These are phyloP conservation scores for Naganishia onofrii DNA, from an alignment of 768 basidiomycete species.

Conservation along the genomic window DNA sequence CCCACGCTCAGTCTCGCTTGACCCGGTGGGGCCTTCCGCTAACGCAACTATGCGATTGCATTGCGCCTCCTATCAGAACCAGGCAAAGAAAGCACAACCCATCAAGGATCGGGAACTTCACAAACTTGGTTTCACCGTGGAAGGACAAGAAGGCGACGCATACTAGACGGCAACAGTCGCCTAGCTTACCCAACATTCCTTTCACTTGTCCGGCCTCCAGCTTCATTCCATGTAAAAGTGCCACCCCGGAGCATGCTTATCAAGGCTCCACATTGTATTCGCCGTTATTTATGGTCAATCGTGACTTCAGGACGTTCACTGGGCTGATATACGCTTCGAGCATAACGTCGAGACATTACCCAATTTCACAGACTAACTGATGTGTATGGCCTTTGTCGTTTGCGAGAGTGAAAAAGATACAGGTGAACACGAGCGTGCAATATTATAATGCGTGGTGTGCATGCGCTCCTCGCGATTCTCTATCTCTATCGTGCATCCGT, in stretches of 20 bases:
- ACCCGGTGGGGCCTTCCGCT: constrained; percentile 28
- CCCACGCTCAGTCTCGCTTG: background rate
- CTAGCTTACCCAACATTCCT: background rate
- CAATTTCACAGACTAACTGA: background rate
- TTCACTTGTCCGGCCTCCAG: background rate
- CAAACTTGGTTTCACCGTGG: constrained; percentile 86
- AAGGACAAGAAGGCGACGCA: constrained; percentile 93
- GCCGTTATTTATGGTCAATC: background rate
- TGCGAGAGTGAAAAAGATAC: background rate
- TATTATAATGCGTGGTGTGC: background rate
- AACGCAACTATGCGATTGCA: background rate
- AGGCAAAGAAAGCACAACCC: constrained; percentile 66
- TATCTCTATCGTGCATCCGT: background rate
- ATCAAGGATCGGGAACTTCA: constrained; percentile 74
- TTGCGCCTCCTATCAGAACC: constrained; percentile 54
- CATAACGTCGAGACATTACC: background rate
- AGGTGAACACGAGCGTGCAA: background rate
- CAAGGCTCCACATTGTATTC: constrained; percentile 18
- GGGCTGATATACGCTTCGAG: background rate
- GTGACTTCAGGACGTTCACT: background rate
- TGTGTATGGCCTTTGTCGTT: background rate
- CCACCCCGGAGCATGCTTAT: constrained; percentile 24
- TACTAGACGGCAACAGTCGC: constrained; percentile 58
- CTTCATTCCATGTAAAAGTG: background rate
- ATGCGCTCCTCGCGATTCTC: background rate